Evolutionary conservation across 2,329 filamentous ascomycete species (phyloP), one percentile per base, ranked within the genome.

Genomic region (Ustulina deusta): DNA sequence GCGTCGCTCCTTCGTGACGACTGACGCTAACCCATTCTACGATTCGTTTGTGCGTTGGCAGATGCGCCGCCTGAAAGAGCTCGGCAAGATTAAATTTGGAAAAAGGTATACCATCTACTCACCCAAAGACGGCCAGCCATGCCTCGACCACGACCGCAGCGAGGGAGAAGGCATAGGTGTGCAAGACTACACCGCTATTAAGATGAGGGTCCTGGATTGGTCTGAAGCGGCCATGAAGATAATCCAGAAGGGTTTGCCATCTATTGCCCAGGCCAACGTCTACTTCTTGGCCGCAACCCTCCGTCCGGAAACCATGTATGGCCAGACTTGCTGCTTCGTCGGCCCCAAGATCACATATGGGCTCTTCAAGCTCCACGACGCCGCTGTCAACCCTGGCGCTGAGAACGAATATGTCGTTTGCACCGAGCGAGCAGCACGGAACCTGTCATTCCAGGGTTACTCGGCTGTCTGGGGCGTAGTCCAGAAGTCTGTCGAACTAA

Each of bases 281-380:
- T 98, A 91, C 83, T 91, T 98, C 75, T 89, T 98, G 13, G 92
- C 96, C 13, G 96, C 96, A 17, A 98, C 96, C 63, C 87, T 99
- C 69, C 88, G 96, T 69, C 93, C 96, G 2, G 96, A 99, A 85
- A 99, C 96, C 40, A 98, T 99, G 95, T 99, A 98, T 78, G 97
- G 97, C 46, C 96, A 98, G 20, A n/a, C n/a, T n/a, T n/a, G n/a
- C n/a, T n/a, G n/a, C n/a, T n/a, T n/a, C n/a, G n/a, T n/a, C n/a
- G n/a, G n/a, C n/a, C n/a, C n/a, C n/a, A n/a, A n/a, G n/a, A n/a
- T n/a, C n/a, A n/a, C n/a, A n/a, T n/a, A n/a, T n/a, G n/a, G n/a
- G n/a, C n/a, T n/a, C n/a, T n/a, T n/a, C n/a, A n/a, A n/a, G n/a
- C n/a, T n/a, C n/a, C n/a, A n/a, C n/a, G n/a, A n/a, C n/a, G n/a